phyloP scores from a whole-genome alignment of 106 monocot species.

The Xerophyta viscosa region DNA sequence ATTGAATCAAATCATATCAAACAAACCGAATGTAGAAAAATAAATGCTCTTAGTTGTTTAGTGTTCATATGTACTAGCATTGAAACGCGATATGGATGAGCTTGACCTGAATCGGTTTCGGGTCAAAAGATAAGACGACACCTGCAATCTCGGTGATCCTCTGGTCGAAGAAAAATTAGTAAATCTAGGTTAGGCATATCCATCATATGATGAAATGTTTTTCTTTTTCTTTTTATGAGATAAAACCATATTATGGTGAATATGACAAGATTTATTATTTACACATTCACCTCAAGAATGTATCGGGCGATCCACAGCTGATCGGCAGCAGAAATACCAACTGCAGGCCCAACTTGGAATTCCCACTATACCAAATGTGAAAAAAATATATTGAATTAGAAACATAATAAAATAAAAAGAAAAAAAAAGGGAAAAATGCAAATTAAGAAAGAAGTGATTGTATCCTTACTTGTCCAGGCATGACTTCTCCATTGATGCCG shows the following conservation, averaged over 20 bases:
- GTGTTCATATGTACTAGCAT: background rate
- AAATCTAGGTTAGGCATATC: no score
- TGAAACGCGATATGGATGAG: background rate
- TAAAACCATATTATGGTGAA: no score
- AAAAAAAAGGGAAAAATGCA: background rate
- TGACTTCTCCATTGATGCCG: conserved; percentile 74
- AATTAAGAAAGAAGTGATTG: conserved; percentile 1
- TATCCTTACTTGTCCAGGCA: conserved; percentile 61
- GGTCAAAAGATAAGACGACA: conserved; percentile 76
- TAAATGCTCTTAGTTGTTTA: no score
- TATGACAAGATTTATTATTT: no score
- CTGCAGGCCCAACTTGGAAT: conserved; percentile 84
- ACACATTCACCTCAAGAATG: conserved; percentile 89
- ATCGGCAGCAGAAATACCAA: conserved; percentile 74
- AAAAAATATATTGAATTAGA: background rate
- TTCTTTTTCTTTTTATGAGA: no score
- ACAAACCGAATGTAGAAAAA: background rate
- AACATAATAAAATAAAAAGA: background rate
- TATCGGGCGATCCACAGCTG: conserved; percentile 81
- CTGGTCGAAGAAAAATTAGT: conserved; percentile 23
- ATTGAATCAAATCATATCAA: background rate
- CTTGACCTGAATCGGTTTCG: conserved; percentile 67
- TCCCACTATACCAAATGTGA: conserved; percentile 49
- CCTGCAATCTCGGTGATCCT: conserved; percentile 87
- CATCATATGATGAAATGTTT: no score